These are phyloP conservation scores for Teunomyces lycoperdinae DNA, from an alignment of 805 yeast species.

Conservation along the genomic window DNA sequence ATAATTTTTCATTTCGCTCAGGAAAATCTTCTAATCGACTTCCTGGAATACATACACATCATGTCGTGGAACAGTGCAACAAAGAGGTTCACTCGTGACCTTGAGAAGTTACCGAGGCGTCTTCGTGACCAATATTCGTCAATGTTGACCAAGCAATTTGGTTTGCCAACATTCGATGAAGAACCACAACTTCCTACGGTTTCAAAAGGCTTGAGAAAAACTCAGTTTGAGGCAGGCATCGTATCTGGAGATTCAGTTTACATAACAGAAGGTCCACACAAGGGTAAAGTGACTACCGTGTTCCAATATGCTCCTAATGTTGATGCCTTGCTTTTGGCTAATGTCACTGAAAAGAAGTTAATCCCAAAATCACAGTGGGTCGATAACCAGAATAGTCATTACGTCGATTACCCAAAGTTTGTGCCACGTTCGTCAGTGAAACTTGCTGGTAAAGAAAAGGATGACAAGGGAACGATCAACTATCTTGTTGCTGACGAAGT, in stretches of 20 bases:
- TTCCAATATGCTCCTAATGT: slow-evolving; percentile 55
- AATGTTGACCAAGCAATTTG: slow-evolving; percentile 18
- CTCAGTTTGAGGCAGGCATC: slow-evolving; percentile 53
- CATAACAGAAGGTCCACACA: slow-evolving; percentile 63
- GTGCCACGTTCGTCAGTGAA: slow-evolving; percentile 60
- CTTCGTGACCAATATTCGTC: slow-evolving; percentile 25
- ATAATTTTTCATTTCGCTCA: slow-evolving; percentile 2
- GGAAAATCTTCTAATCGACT: background rate
- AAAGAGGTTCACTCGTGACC: slow-evolving; percentile 35
- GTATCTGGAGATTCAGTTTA: slow-evolving; percentile 77
- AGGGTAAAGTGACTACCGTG: slow-evolving; percentile 73
- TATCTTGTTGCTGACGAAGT: slow-evolving; percentile 80
- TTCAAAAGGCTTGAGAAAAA: slow-evolving; percentile 33
- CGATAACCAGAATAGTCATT: slow-evolving; percentile 67
- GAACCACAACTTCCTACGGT: slow-evolving; percentile 11
- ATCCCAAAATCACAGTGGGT: slow-evolving; percentile 75
- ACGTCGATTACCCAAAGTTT: slow-evolving; percentile 64
- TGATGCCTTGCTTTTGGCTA: slow-evolving; percentile 65
- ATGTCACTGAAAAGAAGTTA: slow-evolving; percentile 62
- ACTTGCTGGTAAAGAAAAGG: slow-evolving; percentile 73
- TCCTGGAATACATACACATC: slow-evolving; percentile 5
- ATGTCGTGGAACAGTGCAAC: slow-evolving; percentile 35
- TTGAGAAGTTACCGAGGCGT: slow-evolving; percentile 30
- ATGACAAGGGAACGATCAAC: slow-evolving; percentile 58
- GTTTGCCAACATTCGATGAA: slow-evolving; percentile 36